These are phyloP conservation scores for Arthrobotrys entomopaga DNA, from an alignment of 2,329 filamentous ascomycete species.

Conservation along the genomic window DNA sequence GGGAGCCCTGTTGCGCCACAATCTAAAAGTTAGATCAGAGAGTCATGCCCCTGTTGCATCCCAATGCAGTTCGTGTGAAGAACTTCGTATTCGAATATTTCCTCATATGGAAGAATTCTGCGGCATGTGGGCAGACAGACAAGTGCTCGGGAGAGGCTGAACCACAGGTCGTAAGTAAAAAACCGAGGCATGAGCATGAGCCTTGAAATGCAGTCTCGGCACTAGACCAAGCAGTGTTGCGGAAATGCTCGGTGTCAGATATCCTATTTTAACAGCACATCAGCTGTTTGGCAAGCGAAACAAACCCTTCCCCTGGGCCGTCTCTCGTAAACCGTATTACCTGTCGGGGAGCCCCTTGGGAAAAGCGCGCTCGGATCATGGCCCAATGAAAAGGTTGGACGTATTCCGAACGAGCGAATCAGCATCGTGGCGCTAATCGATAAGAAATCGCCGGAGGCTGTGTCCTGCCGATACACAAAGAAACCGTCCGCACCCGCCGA, in stretches of 20 bases:
- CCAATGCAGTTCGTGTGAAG: neutral
- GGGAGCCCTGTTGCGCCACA: neutral
- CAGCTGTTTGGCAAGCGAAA: constrained; percentile 20
- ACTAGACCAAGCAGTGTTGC: too few species aligned
- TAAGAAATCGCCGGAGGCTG: constrained; percentile 40
- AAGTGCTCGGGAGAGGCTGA: constrained; percentile 13
- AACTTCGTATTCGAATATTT: neutral
- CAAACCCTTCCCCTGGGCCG: too few species aligned
- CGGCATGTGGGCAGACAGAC: too few species aligned
- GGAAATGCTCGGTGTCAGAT: constrained; percentile 3
- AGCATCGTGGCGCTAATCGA: constrained; percentile 42
- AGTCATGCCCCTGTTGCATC: too few species aligned
- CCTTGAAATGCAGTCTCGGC: too few species aligned
- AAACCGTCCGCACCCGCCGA: constrained; percentile 16
- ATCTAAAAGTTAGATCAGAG: too few species aligned
- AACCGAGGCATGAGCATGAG: neutral
- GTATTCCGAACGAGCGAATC: constrained; percentile 16
- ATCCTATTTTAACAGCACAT: constrained; percentile 47
- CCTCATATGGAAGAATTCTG: neutral
- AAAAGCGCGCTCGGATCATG: constrained; percentile 11
- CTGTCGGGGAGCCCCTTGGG: constrained; percentile 23
- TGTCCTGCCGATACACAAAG: constrained; percentile 26
- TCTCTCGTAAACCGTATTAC: too few species aligned
- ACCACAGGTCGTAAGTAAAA: neutral
- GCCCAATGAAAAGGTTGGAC: constrained; percentile 25